These are phyloP conservation scores for Phytophthora citrophthora DNA, from an alignment of 352 stramenopile species.

Conservation along the genomic window DNA sequence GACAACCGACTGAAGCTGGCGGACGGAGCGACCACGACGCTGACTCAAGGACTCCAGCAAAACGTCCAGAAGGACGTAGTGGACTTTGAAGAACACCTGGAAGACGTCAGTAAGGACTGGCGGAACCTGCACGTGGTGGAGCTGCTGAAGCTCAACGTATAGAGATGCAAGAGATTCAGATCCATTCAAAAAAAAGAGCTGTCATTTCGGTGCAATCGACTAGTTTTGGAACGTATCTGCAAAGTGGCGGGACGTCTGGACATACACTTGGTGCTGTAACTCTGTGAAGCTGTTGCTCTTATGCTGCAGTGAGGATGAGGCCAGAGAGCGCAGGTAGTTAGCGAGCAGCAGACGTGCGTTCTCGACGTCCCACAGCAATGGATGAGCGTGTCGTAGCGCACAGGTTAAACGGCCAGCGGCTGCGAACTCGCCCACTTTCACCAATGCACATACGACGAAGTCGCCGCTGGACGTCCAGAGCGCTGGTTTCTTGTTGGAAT, in stretches of 20 bases:
- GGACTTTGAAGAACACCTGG: conserved; percentile 84
- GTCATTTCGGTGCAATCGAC: conserved; percentile 8
- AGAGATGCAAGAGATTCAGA: conserved; percentile 21
- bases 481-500: not conserved
- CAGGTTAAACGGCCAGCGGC: conserved; percentile 58
- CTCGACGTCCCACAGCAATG: conserved; percentile 74
- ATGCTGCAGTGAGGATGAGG: conserved; percentile 4
- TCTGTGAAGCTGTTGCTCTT: conserved; percentile 13
- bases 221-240: conserved; percentile 18
- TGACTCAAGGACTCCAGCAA: conserved; percentile 60
- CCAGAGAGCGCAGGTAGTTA: conserved; percentile 57
- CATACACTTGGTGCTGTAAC: conserved; percentile 42
- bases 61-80: conserved; percentile 54
- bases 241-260: conserved; percentile 31
- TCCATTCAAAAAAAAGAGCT: conserved; percentile 21
- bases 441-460: conserved; percentile 74
- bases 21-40: conserved; percentile 43
- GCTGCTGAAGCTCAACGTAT: conserved; percentile 82
- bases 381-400: conserved; percentile 59
- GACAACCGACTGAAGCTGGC: conserved; percentile 68
- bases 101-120: conserved; percentile 78
- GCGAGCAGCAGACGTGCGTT: conserved; percentile 63
- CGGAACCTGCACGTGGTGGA: conserved; percentile 71
- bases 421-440: conserved; percentile 51
- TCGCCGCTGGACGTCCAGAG: conserved; percentile 68